These are phyloP conservation scores for Purpureocillium lavendulum DNA, from an alignment of 2,329 filamentous ascomycete genomes.

Conservation along the genomic window DNA sequence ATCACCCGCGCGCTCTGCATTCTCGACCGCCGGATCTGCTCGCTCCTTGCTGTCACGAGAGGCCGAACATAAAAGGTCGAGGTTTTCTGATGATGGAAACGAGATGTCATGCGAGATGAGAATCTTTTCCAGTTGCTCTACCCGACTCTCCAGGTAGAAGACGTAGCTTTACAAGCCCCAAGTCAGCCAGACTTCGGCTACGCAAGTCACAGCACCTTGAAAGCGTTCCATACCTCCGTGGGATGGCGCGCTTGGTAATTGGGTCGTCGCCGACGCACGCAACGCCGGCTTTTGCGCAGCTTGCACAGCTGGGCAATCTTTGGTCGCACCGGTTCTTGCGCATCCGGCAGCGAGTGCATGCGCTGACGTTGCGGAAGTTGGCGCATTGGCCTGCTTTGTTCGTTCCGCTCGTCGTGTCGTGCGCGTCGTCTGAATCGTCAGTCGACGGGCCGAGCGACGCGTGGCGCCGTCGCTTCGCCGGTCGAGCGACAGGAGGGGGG, in stretches of 20 bases:
- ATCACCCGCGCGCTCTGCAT: too few relatives aligned
- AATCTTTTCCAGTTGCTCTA: constrained; percentile 72
- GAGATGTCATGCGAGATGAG: constrained; percentile 60
- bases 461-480: too few relatives aligned
- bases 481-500: too few relatives aligned
- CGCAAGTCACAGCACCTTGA: too few relatives aligned
- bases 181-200: too few relatives aligned
- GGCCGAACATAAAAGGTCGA: constrained; percentile 47
- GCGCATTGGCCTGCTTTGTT: constrained; percentile 47
- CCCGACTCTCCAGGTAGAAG: constrained; percentile 82
- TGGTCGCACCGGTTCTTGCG: constrained; percentile 95
- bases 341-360: constrained; percentile 83
- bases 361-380: constrained; percentile 78
- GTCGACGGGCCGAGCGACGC: too few relatives aligned
- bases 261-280: constrained; percentile 93
- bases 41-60: constrained; percentile 17
- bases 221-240: constrained; percentile 80
- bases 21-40: too few relatives aligned
- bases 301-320: constrained; percentile 78
- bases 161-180: constrained; percentile 63
- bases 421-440: too few relatives aligned
- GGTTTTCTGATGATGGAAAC: constrained; percentile 61
- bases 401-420: too few relatives aligned
- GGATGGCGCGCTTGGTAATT: constrained; percentile 91
- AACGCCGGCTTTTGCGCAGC: constrained; percentile 85